A percentile compares a stretch with the other conserved stretches of the same genome.
phyloP scores from a whole-genome alignment of 805 yeast species.

The Candida quercuum region DNA sequence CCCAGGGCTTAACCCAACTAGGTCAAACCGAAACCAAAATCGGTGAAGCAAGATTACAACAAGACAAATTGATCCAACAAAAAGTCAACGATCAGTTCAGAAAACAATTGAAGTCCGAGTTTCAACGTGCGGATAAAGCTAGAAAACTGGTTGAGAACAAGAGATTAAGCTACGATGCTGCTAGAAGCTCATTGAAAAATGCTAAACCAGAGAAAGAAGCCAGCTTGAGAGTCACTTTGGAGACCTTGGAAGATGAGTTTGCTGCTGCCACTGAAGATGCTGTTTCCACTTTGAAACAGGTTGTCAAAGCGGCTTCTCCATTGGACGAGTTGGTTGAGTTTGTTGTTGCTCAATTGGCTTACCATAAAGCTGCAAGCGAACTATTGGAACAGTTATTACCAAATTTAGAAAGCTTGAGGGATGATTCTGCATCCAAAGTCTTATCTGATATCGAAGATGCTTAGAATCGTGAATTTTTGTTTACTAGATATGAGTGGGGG shows the following conservation, averaged over 20 bases:
- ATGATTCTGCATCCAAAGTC: conserved; percentile 35
- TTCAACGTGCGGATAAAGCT: conserved; percentile 59
- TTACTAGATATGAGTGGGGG: too few species aligned
- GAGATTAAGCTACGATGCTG: conserved; percentile 74
- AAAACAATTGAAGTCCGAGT: conserved; percentile 54
- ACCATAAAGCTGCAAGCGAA: conserved; percentile 70
- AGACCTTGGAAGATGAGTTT: conserved; percentile 82
- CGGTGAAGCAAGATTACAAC: conserved; percentile 78
- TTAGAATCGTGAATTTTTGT: conserved; percentile 12
- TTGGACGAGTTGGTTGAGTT: conserved; percentile 63
- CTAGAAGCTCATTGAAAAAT: conserved; percentile 48
- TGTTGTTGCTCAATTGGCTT: conserved; percentile 74
- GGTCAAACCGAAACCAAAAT: conserved; percentile 68
- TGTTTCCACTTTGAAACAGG: conserved; percentile 75
- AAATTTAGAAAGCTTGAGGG: conserved; percentile 55
- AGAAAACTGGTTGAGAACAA: conserved; percentile 74
- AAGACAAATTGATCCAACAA: conserved; percentile 66
- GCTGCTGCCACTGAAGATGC: conserved; percentile 89
- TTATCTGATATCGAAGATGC: conserved; percentile 22
- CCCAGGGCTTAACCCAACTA: conserved; percentile 59
- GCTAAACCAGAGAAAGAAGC: conserved; percentile 66
- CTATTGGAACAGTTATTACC: conserved; percentile 59
- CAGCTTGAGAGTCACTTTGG: conserved; percentile 69
- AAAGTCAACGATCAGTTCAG: conserved; percentile 65
- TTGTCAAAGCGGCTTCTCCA: conserved; percentile 64